Evolutionary conservation across 495 filamentous ascomycete genomes (phyloP), one percentile per base, ranked within the genome.

Genomic region (Aspergillus heteromorphus): DNA sequence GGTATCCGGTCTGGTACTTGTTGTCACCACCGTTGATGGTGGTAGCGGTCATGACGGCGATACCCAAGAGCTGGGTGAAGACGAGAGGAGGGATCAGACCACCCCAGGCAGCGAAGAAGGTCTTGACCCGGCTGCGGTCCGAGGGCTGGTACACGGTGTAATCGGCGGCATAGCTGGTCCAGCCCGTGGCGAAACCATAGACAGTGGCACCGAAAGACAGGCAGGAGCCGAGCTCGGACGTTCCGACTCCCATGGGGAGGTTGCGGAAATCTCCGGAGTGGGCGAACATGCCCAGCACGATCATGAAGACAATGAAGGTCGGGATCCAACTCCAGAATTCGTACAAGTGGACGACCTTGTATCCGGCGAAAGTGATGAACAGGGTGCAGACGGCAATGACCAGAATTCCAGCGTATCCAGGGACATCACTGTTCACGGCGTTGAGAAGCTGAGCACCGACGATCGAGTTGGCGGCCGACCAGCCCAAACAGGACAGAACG

Each of bases 111-210:
- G 82, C 83, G 49, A 82, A 51, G 70, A 92, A 95, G 43, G 89
- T 74, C 45, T 79, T 81, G 34, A 63, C 65, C 19, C 82, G 78
- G 45, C 81, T 80, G 41, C 78, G 77, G 51, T 70, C 71, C 1
- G 75, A 67, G 1, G 88, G 88, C 58, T 91, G 88, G 67, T 95
- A 92, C 10, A 90, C 87, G 18, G 87, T 90, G 70, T 92, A 92
- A 61, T 93, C 89, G 34, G 88, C 85, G 0, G 89, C 87, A 56
- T 87, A 89, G 16, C 80, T 83, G 8, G 85, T 86, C 89, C 88
- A 93, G 14, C 88, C 88, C 1, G 87, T 89, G 0, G 84, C 87
- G 59, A 91, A 92, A 13, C 88, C 87, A 55, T 81, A 91, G 18
- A 91, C 78, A 9, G 83, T 83, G 1, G 87, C 82, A 3, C 85